Evolutionary conservation across 2,329 filamentous ascomycete species (phyloP).

Genomic region (Epichloe coenophiala): DNA sequence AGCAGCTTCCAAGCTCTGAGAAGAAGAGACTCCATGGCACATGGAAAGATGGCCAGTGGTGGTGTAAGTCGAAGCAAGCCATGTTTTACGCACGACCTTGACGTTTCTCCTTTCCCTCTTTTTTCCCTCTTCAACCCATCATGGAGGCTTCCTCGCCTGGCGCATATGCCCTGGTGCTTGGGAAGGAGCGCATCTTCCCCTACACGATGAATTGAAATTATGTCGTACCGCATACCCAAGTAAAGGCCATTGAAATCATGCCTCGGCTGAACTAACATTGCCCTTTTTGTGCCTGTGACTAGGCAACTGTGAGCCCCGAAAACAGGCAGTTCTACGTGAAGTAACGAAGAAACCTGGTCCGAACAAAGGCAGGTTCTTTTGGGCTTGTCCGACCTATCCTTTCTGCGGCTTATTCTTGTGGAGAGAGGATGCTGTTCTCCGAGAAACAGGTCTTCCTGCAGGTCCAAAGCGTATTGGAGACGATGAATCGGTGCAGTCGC

Average conservation of each 20-base stretch:
- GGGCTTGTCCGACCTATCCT: slow-evolving; percentile 22
- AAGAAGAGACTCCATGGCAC: slow-evolving; percentile 21
- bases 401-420: slow-evolving; percentile 33
- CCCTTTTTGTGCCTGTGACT: neutral
- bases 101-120: neutral
- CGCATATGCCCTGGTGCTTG: too few species aligned
- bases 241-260: neutral
- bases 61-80: slow-evolving; percentile 17
- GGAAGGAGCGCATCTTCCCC: too few species aligned
- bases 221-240: neutral
- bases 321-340: slow-evolving; percentile 20
- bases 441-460: slow-evolving; percentile 14
- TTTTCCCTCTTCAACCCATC: neutral
- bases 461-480: slow-evolving; percentile 1
- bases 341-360: slow-evolving; percentile 21
- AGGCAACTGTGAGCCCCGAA: slow-evolving; percentile 31
- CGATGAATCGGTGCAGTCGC: neutral
- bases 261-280: neutral
- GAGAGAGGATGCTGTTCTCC: slow-evolving; percentile 23
- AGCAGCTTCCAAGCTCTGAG: slow-evolving; percentile 13
- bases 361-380: slow-evolving; percentile 30
- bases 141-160: neutral
- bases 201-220: too few species aligned
- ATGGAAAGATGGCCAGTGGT: slow-evolving; percentile 22
- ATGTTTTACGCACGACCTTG: neutral